Base-by-base conservation (phyloP, 306 rosid genomes). In the Vigna reflexopilosa region DNA sequence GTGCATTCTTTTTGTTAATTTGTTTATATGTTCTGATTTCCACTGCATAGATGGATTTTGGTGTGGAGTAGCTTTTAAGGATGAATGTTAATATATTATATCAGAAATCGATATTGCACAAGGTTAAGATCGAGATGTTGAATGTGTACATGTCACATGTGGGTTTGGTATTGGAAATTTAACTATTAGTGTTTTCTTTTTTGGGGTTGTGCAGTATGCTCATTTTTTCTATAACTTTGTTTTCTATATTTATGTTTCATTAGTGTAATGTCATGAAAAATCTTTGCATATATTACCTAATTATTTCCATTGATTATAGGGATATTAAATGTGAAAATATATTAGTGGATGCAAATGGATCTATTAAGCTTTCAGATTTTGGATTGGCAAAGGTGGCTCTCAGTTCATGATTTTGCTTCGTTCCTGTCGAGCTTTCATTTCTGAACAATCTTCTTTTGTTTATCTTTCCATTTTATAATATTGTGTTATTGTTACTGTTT, bases 311-410 rank as follows among this genome's bases (percentile, higher is more conserved):
- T 48, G 15, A 28, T 62, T 54, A 50, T 32, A 85, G 98, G 98
- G 98, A 94, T 85, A 83, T 94, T 40, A 92, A 94, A 88, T 90
- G 98, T 82, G 97, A 97, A 61, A 94, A 94, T 78, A 88, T 94
- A 77, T 82, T 94, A 91, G 98, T 94, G 83, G 89, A 88, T 86
- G 92, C 89, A 28, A 88, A 30, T 85, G 98, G 98, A 69, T 92
- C 92, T 67, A 97, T 94, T 80, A 94, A 92, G 92, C 97, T 94
- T 67, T 94, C 97, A 34, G 98, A 94, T 88, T 94, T 94, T 86
- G 98, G 98, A 65, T 83, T 92, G 88, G 98, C 97, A 15, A 94
- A 94, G 95, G 98, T 94, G 68, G 40, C 78, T 56, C 28, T 62
- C 5, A 19, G 38, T 52, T 52, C 45, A 69, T 66, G 77, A 24